Conservation (phyloP, 2,329 filamentous ascomycete species). For the Sporothrix phasma region DNA sequence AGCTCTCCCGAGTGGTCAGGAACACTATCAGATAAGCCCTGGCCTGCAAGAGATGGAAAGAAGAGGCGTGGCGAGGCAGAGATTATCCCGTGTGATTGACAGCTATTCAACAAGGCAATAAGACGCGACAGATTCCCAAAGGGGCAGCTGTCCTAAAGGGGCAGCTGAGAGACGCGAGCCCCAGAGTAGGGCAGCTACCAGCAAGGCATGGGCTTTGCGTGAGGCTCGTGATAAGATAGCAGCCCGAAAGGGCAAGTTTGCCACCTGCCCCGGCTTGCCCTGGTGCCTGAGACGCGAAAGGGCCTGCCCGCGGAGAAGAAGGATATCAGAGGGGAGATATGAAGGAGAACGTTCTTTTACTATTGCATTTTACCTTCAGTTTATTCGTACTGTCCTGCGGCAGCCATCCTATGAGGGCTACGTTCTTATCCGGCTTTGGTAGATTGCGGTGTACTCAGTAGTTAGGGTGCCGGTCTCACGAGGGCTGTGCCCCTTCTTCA, state of each 20-base stretch:
- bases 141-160: neutral
- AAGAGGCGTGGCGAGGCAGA: neutral
- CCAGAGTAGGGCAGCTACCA: neutral
- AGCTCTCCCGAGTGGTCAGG: neutral
- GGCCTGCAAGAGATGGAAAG: neutral
- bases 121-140: neutral
- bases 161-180: neutral
- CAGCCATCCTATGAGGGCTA: neutral
- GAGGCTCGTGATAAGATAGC: constrained; percentile 3
- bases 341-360: neutral
- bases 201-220: neutral
- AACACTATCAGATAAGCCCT: neutral
- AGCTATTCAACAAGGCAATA: neutral
- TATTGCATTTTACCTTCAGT: neutral
- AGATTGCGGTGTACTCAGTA: neutral
- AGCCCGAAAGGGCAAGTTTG: neutral
- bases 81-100: neutral
- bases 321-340: neutral
- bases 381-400: neutral
- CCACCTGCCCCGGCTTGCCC: neutral
- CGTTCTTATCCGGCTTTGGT: neutral
- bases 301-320: neutral
- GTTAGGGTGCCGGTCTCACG: neutral
- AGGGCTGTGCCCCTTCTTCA: neutral
- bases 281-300: neutral